Evolutionary conservation across 139 green algal genomes (phyloP).

Genomic region (Auxenochlorella protothecoides): DNA sequence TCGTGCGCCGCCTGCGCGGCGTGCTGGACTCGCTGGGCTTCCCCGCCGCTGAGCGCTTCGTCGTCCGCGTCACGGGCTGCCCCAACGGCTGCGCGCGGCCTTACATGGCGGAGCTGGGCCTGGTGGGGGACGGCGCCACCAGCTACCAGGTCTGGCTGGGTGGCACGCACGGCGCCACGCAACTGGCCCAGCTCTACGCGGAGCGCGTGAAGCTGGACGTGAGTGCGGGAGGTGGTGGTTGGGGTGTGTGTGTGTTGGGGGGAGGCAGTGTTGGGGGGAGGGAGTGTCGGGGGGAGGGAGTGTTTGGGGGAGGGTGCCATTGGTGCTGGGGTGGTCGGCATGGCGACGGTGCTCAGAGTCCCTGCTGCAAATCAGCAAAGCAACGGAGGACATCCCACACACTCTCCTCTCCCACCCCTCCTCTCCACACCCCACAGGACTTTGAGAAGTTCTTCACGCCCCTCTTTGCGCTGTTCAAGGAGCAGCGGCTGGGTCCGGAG

Average conservation of each 20-base stretch:
- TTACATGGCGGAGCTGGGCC: slow-evolving; percentile 98
- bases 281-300: neutral
- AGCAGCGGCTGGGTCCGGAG: slow-evolving; percentile 15
- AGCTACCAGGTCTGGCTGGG: slow-evolving; percentile 95
- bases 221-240: slow-evolving; percentile 7
- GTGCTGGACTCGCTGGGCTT: slow-evolving; percentile 65
- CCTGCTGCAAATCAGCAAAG: too few species aligned
- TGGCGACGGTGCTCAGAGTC: too few species aligned
- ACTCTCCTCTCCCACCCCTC: too few species aligned
- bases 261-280: neutral
- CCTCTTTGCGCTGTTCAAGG: slow-evolving; percentile 68
- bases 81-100: slow-evolving; percentile 96
- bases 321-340: too few species aligned
- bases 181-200: slow-evolving; percentile 67
- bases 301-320: too few species aligned
- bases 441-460: slow-evolving; percentile 89
- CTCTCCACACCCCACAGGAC: slow-evolving; percentile 32
- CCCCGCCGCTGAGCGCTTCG: slow-evolving; percentile 45
- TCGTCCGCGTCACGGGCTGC: slow-evolving; percentile 97
- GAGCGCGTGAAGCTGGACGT: slow-evolving; percentile 67
- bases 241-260: neutral
- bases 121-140: slow-evolving; percentile 96
- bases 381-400: too few species aligned
- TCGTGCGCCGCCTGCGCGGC: slow-evolving; percentile 63
- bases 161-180: slow-evolving; percentile 69